phyloP scores from a whole-genome alignment of 768 basidiomycete species.

The Pisolithus sp. region DNA sequence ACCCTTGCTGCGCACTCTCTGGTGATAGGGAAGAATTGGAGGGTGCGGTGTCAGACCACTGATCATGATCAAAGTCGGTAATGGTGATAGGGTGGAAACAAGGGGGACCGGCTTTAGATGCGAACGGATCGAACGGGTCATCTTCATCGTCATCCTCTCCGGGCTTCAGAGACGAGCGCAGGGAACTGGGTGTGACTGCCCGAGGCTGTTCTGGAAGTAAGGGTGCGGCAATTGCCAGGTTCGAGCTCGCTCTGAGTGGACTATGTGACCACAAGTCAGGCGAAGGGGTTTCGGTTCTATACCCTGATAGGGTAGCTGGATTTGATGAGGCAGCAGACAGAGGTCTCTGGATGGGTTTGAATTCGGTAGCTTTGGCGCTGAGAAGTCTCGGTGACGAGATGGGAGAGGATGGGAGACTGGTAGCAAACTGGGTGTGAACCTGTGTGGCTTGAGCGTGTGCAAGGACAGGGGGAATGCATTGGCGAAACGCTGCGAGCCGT shows the following conservation, averaged over 20 bases:
- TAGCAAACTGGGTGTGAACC: slow-evolving; percentile 56
- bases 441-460: slow-evolving; percentile 51
- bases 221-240: slow-evolving; percentile 88
- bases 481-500: slow-evolving; percentile 47
- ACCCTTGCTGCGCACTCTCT: slow-evolving; percentile 35
- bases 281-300: slow-evolving; percentile 74
- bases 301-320: slow-evolving; percentile 42
- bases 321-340: slow-evolving; percentile 61
- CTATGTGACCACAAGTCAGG: slow-evolving; percentile 85
- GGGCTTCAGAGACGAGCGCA: slow-evolving; percentile 57
- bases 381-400: slow-evolving; percentile 78
- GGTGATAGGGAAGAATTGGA: slow-evolving; percentile 46
- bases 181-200: slow-evolving; percentile 62
- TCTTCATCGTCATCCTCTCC: slow-evolving; percentile 69
- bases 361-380: slow-evolving; percentile 86
- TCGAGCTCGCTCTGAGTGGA: slow-evolving; percentile 64
- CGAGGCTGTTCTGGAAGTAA: slow-evolving; percentile 68
- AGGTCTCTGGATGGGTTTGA: slow-evolving; percentile 78
- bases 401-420: slow-evolving; percentile 79
- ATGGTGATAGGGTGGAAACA: slow-evolving; percentile 59
- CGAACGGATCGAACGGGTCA: slow-evolving; percentile 80
- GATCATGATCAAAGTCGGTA: slow-evolving; percentile 61
- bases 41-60: slow-evolving; percentile 48
- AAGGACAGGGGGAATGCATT: slow-evolving; percentile 61
- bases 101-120: slow-evolving; percentile 36